phyloP scores from a whole-genome alignment of 805 yeast genomes.

The Candida qinlingensis region DNA sequence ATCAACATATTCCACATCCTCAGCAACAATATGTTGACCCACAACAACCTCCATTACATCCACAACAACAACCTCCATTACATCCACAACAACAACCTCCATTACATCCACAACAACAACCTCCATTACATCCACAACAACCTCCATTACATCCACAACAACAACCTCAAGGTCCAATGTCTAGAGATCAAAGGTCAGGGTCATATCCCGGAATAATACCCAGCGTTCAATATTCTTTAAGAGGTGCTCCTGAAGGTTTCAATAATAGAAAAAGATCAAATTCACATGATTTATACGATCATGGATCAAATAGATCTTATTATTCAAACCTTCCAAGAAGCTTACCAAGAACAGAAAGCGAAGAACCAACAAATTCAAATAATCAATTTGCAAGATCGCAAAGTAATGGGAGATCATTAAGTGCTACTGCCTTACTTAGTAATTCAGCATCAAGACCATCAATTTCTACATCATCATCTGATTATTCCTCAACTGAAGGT shows the following conservation, averaged over 20 bases:
- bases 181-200: slow-evolving; percentile 20
- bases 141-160: not conserved
- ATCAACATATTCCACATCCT: not conserved
- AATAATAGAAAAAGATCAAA: slow-evolving; percentile 20
- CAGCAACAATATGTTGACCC: not conserved
- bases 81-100: not conserved
- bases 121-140: not conserved
- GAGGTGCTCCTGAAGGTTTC: slow-evolving; percentile 6
- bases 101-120: slow-evolving; percentile 3
- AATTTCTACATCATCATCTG: too few species aligned
- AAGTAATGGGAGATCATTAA: too few species aligned
- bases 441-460: not conserved
- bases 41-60: slow-evolving; percentile 3
- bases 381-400: too few species aligned
- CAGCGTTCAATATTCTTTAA: slow-evolving; percentile 9
- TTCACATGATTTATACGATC: slow-evolving; percentile 13
- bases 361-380: slow-evolving; percentile 1
- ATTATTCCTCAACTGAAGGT: too few species aligned
- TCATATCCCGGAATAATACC: slow-evolving; percentile 21
- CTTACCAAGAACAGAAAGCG: slow-evolving; percentile 10
- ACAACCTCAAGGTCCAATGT: not conserved
- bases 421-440: not conserved
- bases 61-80: not conserved
- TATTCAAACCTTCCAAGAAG: slow-evolving; percentile 23
- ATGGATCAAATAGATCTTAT: not conserved